Percentiles rank a stretch among this genome's conserved stretches.
phyloP scores from a whole-genome alignment of 2,329 filamentous ascomycete genomes.

The Uncinocarpus reesii region DNA sequence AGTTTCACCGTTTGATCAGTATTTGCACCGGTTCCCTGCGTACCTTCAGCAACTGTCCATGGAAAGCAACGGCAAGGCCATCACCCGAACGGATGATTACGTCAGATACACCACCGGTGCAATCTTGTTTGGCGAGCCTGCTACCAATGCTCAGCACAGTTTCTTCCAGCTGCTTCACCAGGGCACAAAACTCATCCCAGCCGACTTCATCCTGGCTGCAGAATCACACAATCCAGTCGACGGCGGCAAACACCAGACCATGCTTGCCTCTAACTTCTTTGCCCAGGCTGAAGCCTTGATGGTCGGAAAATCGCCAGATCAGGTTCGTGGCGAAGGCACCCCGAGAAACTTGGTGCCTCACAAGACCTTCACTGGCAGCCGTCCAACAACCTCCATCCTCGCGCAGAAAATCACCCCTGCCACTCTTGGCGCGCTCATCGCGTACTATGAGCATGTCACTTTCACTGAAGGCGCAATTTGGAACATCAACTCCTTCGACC shows the following conservation, averaged over 20 bases:
- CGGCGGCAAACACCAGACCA: conserved; percentile 80
- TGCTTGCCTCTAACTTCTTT: conserved; percentile 44
- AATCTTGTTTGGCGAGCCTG: conserved; percentile 94
- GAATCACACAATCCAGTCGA: conserved; percentile 94
- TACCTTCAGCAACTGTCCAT: conserved; percentile 99
- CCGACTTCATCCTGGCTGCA: conserved; percentile 94
- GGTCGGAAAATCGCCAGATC: conserved; percentile 44
- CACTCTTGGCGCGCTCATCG: conserved; percentile 87
- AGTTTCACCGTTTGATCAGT: conserved; percentile 96
- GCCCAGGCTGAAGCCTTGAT: conserved; percentile 42
- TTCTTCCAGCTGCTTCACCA: conserved; percentile 99
- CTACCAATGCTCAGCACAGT: conserved; percentile 98
- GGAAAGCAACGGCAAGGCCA: conserved; percentile 98
- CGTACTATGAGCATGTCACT: conserved; percentile 97
- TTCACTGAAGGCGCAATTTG: conserved; percentile 96
- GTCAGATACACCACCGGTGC: conserved; percentile 97
- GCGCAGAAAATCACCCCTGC: conserved; percentile 88
- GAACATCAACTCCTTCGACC: conserved; percentile 99
- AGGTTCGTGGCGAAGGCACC: conserved; percentile 41
- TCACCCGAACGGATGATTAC: conserved; percentile 74
- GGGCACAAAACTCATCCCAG: conserved; percentile 95
- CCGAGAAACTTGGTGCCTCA: conserved; percentile 63
- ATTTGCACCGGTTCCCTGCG: conserved; percentile 95
- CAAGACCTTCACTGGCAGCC: conserved; percentile 98
- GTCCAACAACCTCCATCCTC: conserved; percentile 89